Evolutionary conservation across 2,329 filamentous ascomycete genomes (phyloP), one percentile per base, ranked within the genome.

Genomic region (Zymoseptoria ardabiliae): DNA sequence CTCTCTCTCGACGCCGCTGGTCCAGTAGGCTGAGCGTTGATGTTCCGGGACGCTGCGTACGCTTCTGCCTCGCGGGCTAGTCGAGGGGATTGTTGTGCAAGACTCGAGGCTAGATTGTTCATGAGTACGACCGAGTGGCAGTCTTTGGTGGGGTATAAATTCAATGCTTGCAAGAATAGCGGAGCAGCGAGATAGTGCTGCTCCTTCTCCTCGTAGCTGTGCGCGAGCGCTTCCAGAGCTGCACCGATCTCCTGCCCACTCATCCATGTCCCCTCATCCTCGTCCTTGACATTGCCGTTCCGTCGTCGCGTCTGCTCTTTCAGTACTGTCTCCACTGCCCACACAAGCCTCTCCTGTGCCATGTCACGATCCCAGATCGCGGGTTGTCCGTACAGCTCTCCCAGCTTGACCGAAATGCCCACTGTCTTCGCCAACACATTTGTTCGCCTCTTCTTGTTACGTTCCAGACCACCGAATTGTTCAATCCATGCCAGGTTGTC

Each of bases 121-220:
- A 93, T 95, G 70, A 97, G 79, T 13, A 92, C 81, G 25, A 90
- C 88, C 55, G 88, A 85, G 72, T 96, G 91, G 72, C 92, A 97
- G 28, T 79, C 82, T 22, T 77, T 79, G 1, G 76, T 75, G 2
- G 84, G 81, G 71, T 84, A 87, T 52, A 94, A 75, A 19, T 86
- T 82, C 35, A 96, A 79, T 5, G 92, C 90, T 70, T 95, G 91
- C 68, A 97, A 84, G 72, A 92, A 96, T 28, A 97, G 80, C 3
- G 92, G 91, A 21, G 92, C 83, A 5, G 92, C 88, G 1, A 97
- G 85, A 66, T 93, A 89, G 69, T 91, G 87, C 66, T 89, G 85
- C 51, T 86, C 83, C 66, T 84, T 85, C 54, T 82, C 80, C 69
- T 90, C 85, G 74, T 96, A 97, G 67, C 86, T 85, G 59, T 87